Base-by-base conservation (phyloP, 2,329 filamentous ascomycete species). In the Thielaviopsis musarum region DNA sequence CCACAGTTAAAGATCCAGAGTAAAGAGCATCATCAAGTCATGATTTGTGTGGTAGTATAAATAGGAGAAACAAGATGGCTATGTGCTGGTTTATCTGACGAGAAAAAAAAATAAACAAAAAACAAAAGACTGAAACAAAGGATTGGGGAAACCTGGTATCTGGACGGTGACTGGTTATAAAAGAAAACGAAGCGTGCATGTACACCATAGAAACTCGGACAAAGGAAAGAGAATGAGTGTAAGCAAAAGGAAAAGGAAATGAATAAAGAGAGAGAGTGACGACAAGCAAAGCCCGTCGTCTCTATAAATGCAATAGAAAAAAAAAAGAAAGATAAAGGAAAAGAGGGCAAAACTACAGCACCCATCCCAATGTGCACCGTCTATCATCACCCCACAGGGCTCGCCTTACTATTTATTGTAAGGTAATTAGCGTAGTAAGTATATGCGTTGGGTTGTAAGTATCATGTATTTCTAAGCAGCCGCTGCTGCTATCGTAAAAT, bases 381-480 rank as follows among this genome's bases (percentile, higher is more conserved):
- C 19, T 28, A 19, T 49, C 52, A 49, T 21, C 52, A 52, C 24
- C 53, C 22, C 13, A 45, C 41, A 26, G 54, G 34, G 41, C 58
- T 52, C 19, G 19, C 48, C 13, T 53, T 54, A 19, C 51, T 55
- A 34, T 59, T 34, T 26, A 51, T 38, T n/a, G 34, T 26, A 26
- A 26, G 24, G 56, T 66, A 13, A 71, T 70, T 56, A 73, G n/a
- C 26, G 70, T 72, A 0, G 72, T 70, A 61, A n/a, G 24, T 72
- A 66, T 17, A 68, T 64, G 45, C 52, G 10, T 34, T 34, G 6
- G 30, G 30, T 34, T 34, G 30, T 12, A 34, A 34, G 10, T 34
- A 12, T 34, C 30, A 34, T 34, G 30, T 34, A 34, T 34, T 34
- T 34, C 6, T 34, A 34, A 34, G 30, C 30, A 10, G 30, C 30